phyloP scores from a whole-genome alignment of 1,139 yeast species.

The Yarrowia galli region DNA sequence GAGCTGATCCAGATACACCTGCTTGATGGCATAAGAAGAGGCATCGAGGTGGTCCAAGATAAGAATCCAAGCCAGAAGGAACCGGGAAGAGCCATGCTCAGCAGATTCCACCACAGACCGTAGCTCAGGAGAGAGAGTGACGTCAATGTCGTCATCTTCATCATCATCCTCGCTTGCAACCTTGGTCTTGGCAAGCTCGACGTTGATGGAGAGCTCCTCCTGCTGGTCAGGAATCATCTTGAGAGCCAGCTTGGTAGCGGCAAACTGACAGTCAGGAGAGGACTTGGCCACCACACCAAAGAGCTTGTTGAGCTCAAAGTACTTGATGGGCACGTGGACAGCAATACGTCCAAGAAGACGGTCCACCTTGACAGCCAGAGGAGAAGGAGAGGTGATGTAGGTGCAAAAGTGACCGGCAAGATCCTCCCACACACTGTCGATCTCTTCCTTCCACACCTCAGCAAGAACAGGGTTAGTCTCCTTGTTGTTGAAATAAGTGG shows the following conservation, averaged over 20 bases:
- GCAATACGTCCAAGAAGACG: conserved; percentile 34
- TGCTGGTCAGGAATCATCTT: conserved; percentile 55
- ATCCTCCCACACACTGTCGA: conserved; percentile 36
- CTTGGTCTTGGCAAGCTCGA: conserved; percentile 49
- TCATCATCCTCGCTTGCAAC: conserved; percentile 45
- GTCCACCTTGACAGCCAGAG: conserved; percentile 32
- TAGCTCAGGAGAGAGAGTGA: conserved; percentile 47
- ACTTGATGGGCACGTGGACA: conserved; percentile 13
- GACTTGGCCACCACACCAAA: conserved; percentile 28
- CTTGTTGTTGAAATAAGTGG: conserved; percentile 38
- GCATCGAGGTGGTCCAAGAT: conserved; percentile 69
- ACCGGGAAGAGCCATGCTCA: conserved; percentile 48
- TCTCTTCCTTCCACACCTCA: conserved; percentile 28
- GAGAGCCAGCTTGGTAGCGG: conserved; percentile 49
- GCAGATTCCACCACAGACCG: conserved; percentile 46
- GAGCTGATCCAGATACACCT: conserved; percentile 65
- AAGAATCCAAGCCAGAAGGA: conserved; percentile 75
- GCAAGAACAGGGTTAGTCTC: conserved; percentile 27
- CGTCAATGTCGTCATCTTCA: conserved; percentile 39
- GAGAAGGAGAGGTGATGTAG: conserved; percentile 25
- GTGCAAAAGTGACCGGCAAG: conserved; percentile 17
- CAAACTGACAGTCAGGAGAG: conserved; percentile 33
- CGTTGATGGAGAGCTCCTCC: conserved; percentile 49
- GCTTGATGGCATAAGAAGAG: conserved; percentile 68
- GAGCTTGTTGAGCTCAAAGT: conserved; percentile 21